Evolutionary conservation across 2,329 filamentous ascomycete genomes (phyloP), one percentile per base, ranked within the genome.

Genomic region (Colletotrichum liriopes): DNA sequence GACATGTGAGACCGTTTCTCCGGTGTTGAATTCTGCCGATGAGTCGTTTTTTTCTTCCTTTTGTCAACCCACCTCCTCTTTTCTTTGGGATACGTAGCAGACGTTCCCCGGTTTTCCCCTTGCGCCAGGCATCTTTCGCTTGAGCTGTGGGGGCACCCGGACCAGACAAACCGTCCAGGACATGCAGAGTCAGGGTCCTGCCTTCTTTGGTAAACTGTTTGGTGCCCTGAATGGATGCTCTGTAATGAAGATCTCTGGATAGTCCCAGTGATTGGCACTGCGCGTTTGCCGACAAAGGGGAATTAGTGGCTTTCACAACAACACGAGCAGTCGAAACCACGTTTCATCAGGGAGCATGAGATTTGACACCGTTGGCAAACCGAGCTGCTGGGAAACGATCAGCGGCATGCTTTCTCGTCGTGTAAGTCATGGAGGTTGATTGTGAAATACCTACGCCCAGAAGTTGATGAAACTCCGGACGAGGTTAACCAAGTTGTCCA

Each of bases 171-270:
- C 59, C 47, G 59, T 60, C 65, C 39, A 65, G 59, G 32, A 64
- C 45, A 72, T 67, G 65, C 61, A 55, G 52, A 49, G 43, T 55
- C 65, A 65, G 69, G 69, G 69, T 72, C 65, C 45, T 69, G 52
- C 69, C 70, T 69, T 32, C 45, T 69, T 70, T 11, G 60, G 52
- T 41, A 16, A 47, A 60, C 18, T 45, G 20, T 55, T 26, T 51
- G 47, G 35, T 64, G 45, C 14, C 60, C 35, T 6, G 26, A 41
- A 41, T 49, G 54, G 59, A 69, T 49, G 35, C n/a, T 11, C 23
- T 54, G 59, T 52, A 20, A 58, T 39, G 65, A 70, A 55, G 70
- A 70, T 72, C 70, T 70, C 54, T 61, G 26, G n/a, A 43, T 32
- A 35, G 37, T 62, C 16, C 29, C 18, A 11, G 35, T n/a, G 45